Percentiles rank a stretch among this genome's conserved stretches.
Evolutionary conservation across 2,329 filamentous ascomycete species (phyloP).

Genomic region (Zasmidium citrigriseum): DNA sequence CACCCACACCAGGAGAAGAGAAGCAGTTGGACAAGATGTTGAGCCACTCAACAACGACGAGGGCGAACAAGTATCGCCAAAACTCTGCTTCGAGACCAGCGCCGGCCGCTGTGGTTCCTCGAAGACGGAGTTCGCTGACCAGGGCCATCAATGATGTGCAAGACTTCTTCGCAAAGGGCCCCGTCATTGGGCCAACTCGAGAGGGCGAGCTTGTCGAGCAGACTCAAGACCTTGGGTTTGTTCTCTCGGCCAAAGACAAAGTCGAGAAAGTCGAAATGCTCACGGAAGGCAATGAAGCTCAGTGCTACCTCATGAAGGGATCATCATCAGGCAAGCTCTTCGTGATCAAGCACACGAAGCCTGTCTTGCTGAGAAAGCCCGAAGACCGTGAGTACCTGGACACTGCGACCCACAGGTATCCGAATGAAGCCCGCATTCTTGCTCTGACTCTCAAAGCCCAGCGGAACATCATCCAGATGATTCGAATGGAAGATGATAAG

Average conservation of each 20-base stretch:
- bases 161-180: not conserved
- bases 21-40: not conserved
- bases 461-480: conserved; percentile 5
- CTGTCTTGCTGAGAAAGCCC: not conserved
- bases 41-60: not conserved
- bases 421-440: conserved; percentile 1
- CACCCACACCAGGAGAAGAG: not conserved
- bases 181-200: not conserved
- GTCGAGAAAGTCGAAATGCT: not conserved
- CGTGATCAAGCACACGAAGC: conserved; percentile 2
- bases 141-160: not conserved
- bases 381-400: not conserved
- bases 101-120: not conserved
- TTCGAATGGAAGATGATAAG: not conserved
- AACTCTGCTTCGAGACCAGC: not conserved
- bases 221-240: not conserved
- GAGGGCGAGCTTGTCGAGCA: not conserved
- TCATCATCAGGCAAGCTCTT: not conserved
- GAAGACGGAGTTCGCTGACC: not conserved
- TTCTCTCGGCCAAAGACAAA: not conserved
- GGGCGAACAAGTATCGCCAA: not conserved
- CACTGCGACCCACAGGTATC: not conserved
- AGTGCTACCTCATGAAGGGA: not conserved
- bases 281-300: not conserved
- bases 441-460: not conserved